Conservation (phyloP, 176 grass and related monocot species). For the Aegilops sharonensis region DNA sequence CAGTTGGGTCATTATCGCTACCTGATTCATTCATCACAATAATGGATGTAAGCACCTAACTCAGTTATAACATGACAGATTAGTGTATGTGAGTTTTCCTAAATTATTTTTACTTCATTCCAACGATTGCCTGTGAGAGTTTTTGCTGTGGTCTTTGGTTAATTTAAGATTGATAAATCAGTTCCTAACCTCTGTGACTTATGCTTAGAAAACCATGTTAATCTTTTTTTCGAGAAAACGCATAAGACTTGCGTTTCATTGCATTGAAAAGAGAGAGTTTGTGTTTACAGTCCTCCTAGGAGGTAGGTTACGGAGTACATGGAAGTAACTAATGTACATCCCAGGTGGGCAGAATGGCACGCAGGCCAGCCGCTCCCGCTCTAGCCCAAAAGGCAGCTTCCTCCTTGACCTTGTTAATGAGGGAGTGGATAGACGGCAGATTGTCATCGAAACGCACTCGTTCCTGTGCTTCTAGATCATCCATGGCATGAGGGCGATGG, state of each 20-base stretch:
- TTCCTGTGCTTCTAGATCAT: neutral
- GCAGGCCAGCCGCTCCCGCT: too few species aligned
- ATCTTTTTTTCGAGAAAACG: neutral
- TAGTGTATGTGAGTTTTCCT: neutral
- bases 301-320: neutral
- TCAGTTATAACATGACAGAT: slow-evolving; percentile 6
- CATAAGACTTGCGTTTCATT: neutral
- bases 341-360: too few species aligned
- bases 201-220: neutral
- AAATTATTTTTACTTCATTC: neutral
- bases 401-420: neutral
- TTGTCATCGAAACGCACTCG: neutral
- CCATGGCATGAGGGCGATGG: neutral
- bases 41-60: slow-evolving; percentile 89
- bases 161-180: neutral
- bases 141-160: neutral
- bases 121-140: neutral
- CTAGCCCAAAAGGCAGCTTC: too few species aligned
- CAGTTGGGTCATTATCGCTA: slow-evolving; percentile 74
- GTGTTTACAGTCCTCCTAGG: neutral
- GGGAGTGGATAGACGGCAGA: neutral
- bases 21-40: slow-evolving; percentile 89
- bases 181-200: neutral
- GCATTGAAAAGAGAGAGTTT: neutral
- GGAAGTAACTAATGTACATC: neutral